Base-by-base conservation (phyloP, 169 alveolate species). In the Condylostoma magnum region DNA sequence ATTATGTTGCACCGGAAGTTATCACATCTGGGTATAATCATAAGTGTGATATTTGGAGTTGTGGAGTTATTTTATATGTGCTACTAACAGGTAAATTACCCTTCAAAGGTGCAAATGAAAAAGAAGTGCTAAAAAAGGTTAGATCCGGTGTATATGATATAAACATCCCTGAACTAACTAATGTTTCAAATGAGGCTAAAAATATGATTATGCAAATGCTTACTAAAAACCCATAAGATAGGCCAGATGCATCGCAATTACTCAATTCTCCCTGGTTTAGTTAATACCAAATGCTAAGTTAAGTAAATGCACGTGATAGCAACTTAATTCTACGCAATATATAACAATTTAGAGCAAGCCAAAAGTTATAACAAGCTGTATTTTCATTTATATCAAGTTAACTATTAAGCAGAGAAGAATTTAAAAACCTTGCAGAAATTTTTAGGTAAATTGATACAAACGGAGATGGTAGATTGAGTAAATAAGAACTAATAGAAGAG, bases 151-250 rank as follows among this genome's bases (percentile, higher is more conserved):
- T 43, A 84, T 63, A 63, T 33, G 82, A 33, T 20, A 83, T 90
- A 66, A 83, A 85, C 66, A 89, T 80, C 4, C 77, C 80, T 5
- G 95, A 89, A 56, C 91, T 95, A 95, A 83, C 68, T 52, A 79
- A 92, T 28, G 85, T 95, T 36, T 89, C 98, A 43, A 89, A 79
- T 34, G 97, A 95, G 58, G 99, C 97, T 0, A 95, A 95, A 73
- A 95, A 93, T 33, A 87, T 97, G 52, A 94, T 96, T 4, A 79
- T 82, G 55, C 83, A 90, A 69, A 85, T 97, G 91, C 85, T 97
- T 54, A 82, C 84, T 18, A 83, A 70, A 58, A 95, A 96, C 43
- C 90, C 95, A 22, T 78, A 90, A 52, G 85, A 93, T 79, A 65
- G 99, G 55, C 57, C 90, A 6, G 82, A 95, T 48, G 98, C 98